Conservation (phyloP, 2,329 filamentous ascomycete genomes). For the Trichoderma gracile region DNA sequence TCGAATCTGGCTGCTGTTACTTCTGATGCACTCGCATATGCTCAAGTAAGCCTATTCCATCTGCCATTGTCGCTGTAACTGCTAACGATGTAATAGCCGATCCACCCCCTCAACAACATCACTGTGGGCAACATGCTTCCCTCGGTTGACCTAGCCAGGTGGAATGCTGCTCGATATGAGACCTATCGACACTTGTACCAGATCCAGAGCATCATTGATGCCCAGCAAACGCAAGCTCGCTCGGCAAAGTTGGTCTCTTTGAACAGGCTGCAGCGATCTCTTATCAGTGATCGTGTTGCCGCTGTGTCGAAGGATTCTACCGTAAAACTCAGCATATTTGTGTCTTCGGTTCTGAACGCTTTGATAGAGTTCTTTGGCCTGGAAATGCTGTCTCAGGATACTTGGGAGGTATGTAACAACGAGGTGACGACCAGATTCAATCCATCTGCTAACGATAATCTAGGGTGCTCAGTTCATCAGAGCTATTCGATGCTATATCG, state of each 20-base stretch:
- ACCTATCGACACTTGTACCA: constrained; percentile 47
- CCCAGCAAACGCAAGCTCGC: constrained; percentile 46
- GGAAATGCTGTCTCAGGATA: constrained; percentile 32
- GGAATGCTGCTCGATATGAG: constrained; percentile 57
- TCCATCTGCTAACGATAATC: constrained; percentile 30
- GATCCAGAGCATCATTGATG: constrained; percentile 45
- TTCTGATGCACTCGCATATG: constrained; percentile 39
- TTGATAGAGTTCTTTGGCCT: constrained; percentile 48
- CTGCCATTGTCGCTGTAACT: neutral
- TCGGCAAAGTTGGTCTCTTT: constrained; percentile 54
- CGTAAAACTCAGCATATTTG: constrained; percentile 53
- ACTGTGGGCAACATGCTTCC: constrained; percentile 51
- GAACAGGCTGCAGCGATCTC: constrained; percentile 62
- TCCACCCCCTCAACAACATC: constrained; percentile 62
- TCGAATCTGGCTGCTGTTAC: constrained; percentile 34
- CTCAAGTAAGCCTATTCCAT: constrained; percentile 45
- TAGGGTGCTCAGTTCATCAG: constrained; percentile 40
- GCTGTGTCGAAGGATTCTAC: constrained; percentile 63
- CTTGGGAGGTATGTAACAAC: constrained; percentile 37
- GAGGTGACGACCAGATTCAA: neutral
- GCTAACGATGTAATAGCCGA: constrained; percentile 44
- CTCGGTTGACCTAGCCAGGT: constrained; percentile 41
- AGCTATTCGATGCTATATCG: constrained; percentile 54
- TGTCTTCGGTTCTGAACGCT: constrained; percentile 45
- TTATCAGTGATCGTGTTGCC: constrained; percentile 55